Percentiles rank a stretch among this genome's conserved stretches.
These are phyloP conservation scores for Jaapia argillacea DNA, from an alignment of 768 basidiomycete genomes.

Conservation along the genomic window DNA sequence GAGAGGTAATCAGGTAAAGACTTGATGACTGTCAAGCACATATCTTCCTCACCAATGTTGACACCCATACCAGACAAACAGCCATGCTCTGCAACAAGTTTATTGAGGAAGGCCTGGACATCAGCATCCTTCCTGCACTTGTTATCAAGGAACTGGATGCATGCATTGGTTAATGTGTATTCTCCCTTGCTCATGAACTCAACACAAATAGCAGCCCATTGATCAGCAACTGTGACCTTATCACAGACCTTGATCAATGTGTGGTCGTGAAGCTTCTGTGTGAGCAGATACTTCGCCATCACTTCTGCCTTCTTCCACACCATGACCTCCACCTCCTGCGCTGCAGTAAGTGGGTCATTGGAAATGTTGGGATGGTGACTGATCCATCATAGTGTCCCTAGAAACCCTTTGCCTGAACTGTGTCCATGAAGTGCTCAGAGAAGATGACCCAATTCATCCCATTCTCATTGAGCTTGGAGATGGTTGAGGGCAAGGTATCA, in stretches of 20 bases:
- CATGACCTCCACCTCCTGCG: slow-evolving; percentile 12
- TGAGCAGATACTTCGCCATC: slow-evolving; percentile 21
- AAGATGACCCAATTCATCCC: slow-evolving; percentile 20
- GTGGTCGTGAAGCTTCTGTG: slow-evolving; percentile 22
- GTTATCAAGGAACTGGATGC: background rate
- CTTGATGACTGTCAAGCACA: background rate
- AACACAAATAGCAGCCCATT: slow-evolving; percentile 19
- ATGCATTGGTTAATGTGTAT: background rate
- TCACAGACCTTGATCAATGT: slow-evolving; percentile 20
- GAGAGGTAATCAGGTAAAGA: background rate
- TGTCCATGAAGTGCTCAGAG: slow-evolving; percentile 10
- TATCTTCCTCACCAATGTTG: background rate
- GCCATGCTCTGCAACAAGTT: background rate
- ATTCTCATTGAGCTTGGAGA: slow-evolving; percentile 17
- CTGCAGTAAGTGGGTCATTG: slow-evolving; percentile 4
- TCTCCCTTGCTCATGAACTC: slow-evolving; percentile 8
- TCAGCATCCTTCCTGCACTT: background rate
- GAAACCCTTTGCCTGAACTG: slow-evolving; percentile 11
- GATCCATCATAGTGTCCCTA: slow-evolving; percentile 14
- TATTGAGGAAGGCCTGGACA: background rate
- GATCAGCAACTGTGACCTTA: slow-evolving; percentile 11
- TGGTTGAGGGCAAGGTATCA: background rate
- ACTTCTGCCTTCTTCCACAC: slow-evolving; percentile 19
- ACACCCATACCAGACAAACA: background rate
- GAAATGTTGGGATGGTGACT: slow-evolving; percentile 2